A percentile compares a stretch with the other conserved stretches of the same genome.
Evolutionary conservation across 2,329 filamentous ascomycete species (phyloP).

Genomic region (Cladophialophora bantiana): DNA sequence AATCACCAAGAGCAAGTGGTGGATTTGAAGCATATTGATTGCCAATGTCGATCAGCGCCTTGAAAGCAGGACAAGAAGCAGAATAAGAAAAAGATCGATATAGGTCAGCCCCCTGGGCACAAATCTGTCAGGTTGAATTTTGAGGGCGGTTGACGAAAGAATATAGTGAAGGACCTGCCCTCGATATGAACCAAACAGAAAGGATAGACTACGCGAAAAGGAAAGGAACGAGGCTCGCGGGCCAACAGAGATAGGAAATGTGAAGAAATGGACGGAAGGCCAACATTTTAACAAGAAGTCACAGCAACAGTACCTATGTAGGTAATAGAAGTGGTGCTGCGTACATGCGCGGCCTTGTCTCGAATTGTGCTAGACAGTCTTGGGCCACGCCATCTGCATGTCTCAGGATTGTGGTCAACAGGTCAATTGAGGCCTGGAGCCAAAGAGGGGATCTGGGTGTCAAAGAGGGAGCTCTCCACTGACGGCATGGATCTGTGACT

Average conservation of each 20-base stretch:
- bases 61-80: constrained; percentile 20
- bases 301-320: constrained; percentile 2
- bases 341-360: constrained; percentile 28
- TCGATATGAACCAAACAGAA: constrained; percentile 27
- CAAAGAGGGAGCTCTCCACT: constrained; percentile 28
- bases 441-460: constrained; percentile 27
- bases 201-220: constrained; percentile 20
- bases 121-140: background rate
- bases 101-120: background rate
- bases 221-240: constrained; percentile 30
- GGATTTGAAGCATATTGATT: constrained; percentile 35
- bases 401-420: constrained; percentile 33
- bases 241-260: constrained; percentile 31
- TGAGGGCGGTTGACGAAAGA: constrained; percentile 26
- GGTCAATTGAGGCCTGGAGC: constrained; percentile 27
- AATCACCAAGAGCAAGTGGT: constrained; percentile 38
- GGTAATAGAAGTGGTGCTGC: constrained; percentile 7
- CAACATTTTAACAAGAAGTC: constrained; percentile 29
- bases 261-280: constrained; percentile 27
- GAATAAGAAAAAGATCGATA: background rate
- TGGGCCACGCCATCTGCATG: constrained; percentile 35
- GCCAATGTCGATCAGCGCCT: constrained; percentile 31
- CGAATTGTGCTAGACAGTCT: constrained; percentile 30
- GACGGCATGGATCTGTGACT: constrained; percentile 21
- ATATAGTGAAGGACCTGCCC: constrained; percentile 38